Base-by-base conservation (phyloP, 2,329 filamentous ascomycete genomes). In the Incumbomyces delicatus region DNA sequence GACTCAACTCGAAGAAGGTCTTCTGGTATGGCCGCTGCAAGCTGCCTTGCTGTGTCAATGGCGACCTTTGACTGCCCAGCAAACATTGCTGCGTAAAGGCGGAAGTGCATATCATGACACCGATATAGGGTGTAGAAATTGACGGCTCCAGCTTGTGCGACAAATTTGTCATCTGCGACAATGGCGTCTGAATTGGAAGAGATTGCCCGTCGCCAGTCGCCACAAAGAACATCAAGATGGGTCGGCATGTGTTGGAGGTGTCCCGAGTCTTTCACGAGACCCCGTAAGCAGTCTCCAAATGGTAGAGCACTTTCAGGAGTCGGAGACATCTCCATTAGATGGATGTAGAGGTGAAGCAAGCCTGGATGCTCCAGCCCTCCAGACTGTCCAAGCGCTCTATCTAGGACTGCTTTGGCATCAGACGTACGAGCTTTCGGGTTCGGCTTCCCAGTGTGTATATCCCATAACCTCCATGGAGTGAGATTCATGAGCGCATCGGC, bases 91-190 rank as follows among this genome's bases (percentile, higher is more conserved):
- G 81, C 80, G 59, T 89, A 89, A 41, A 88, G 75, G 2, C 78
- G 74, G 53, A 85, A 87, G 58, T 89, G 85, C 56, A 81, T 81
- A 58, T 89, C 72, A 59, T 90, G 85, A 41, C 76, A 75, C 12
- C 85, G 76, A 60, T 89, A 90, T 4, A 88, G 72, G 0, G 81
- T 82, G 65, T 89, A 90, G 60, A 89, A 88, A 60, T 84, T 84
- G 50, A 77, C 61, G 0, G 77, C 68, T 0, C 83, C 82, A 6
- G 74, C 69, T 4, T 72, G 67, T 0, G 66, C 62, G 2, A 86
- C 68, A 57, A 76, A 88, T 53, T 76, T 78, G 42, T 83, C 76
- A 58, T 90, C 84, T 1, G 82, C 83, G 0, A 64, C 57, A 40
- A 85, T 80, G 8, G 85, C 85, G 17, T 75, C 72, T 1, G 73